phyloP scores from a whole-genome alignment of 1,284 basidiomycete genomes.

The Ustilago hordei region DNA sequence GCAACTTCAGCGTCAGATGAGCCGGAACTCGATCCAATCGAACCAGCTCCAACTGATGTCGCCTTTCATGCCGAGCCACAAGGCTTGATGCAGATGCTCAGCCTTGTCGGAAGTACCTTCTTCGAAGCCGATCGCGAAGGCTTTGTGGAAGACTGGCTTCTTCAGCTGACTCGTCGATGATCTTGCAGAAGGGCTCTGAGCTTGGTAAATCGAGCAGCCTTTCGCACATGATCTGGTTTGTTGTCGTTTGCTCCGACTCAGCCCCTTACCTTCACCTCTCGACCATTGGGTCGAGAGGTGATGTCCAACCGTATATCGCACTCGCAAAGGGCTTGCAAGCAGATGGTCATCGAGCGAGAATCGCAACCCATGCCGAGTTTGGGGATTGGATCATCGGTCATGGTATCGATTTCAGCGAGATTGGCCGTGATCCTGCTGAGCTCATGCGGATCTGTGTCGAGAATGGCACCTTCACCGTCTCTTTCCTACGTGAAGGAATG shows the following conservation, averaged over 20 bases:
- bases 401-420: conserved; percentile 90
- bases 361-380: conserved; percentile 94
- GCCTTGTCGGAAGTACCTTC: conserved; percentile 57
- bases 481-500: conserved; percentile 90
- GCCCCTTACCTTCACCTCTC: conserved; percentile 76
- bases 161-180: conserved; percentile 39
- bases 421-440: conserved; percentile 96
- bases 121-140: conserved; percentile 59
- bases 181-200: conserved; percentile 22
- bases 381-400: conserved; percentile 90
- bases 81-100: conserved; percentile 63
- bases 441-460: conserved; percentile 74
- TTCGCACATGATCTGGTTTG: conserved; percentile 42
- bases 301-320: conserved; percentile 87
- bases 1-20: neutral
- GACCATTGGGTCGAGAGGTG: conserved; percentile 90
- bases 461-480: conserved; percentile 88
- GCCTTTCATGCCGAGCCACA: conserved; percentile 47
- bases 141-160: conserved; percentile 36
- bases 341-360: conserved; percentile 85
- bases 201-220: conserved; percentile 15
- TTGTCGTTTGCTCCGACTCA: conserved; percentile 44
- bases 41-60: conserved; percentile 13
- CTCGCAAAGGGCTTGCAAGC: conserved; percentile 89
- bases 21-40: neutral